Percentiles rank a stretch among this genome's conserved stretches.
These are phyloP conservation scores for Pisolithus marmoratus DNA, from an alignment of 768 basidiomycete genomes.

Conservation along the genomic window DNA sequence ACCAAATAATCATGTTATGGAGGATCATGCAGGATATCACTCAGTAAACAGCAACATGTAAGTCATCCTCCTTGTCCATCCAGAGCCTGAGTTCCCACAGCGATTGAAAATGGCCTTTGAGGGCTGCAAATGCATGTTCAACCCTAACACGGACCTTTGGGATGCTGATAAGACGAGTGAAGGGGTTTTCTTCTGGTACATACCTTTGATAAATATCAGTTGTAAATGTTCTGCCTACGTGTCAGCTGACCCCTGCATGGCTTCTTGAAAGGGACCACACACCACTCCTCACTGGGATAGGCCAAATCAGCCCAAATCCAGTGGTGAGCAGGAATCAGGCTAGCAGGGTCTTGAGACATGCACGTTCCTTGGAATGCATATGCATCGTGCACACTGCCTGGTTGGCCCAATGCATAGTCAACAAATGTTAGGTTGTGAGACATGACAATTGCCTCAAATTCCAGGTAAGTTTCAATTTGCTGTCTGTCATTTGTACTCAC, in stretches of 20 bases:
- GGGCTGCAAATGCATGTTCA: constrained; percentile 3
- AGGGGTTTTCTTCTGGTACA: not conserved
- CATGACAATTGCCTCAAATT: too few relatives aligned
- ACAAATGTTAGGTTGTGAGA: too few relatives aligned
- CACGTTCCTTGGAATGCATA: too few relatives aligned
- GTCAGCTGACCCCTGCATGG: not conserved
- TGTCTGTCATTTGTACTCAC: too few relatives aligned
- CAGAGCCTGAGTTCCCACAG: not conserved
- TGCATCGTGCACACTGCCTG: too few relatives aligned
- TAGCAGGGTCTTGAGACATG: too few relatives aligned
- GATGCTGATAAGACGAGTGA: not conserved
- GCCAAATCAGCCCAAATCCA: not conserved
- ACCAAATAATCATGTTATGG: not conserved
- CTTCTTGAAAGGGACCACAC: not conserved
- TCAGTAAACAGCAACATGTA: not conserved
- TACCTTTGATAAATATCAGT: not conserved
- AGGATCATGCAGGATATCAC: not conserved
- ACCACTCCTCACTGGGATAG: not conserved
- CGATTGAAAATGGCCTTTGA: constrained; percentile 2
- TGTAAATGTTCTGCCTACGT: not conserved
- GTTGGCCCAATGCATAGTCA: too few relatives aligned
- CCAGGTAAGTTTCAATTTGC: too few relatives aligned
- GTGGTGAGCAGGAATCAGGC: too few relatives aligned
- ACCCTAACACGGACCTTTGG: not conserved
- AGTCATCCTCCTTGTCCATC: not conserved